Percentiles rank a stretch among this genome's conserved stretches.
phyloP scores from a whole-genome alignment of 2,329 filamentous ascomycete species.

The Aspergillus chevalieri region DNA sequence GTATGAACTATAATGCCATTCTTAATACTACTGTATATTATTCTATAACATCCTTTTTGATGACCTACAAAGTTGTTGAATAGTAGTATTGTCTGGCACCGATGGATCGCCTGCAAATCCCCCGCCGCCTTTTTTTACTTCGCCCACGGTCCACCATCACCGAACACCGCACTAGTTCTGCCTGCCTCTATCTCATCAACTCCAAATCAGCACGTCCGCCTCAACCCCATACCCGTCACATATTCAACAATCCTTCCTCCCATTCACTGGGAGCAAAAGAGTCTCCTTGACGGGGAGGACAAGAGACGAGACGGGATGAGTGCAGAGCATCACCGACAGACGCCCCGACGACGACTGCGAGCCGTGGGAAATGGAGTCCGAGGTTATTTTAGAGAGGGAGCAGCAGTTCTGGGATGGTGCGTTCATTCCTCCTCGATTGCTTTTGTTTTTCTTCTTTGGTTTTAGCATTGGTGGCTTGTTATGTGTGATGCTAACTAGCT shows the following conservation, averaged over 20 bases:
- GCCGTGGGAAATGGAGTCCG: conserved; percentile 57
- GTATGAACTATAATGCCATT: no score
- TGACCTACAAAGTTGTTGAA: no score
- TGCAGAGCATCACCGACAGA: conserved; percentile 22
- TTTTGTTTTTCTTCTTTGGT: conserved; percentile 1
- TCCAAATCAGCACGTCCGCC: neutral
- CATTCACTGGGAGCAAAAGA: neutral
- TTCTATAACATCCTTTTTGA: no score
- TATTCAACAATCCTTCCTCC: neutral
- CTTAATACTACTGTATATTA: neutral
- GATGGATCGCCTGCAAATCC: neutral
- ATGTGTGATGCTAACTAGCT: neutral
- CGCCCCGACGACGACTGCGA: conserved; percentile 31
- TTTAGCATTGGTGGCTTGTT: neutral
- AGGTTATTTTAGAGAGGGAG: conserved; percentile 68
- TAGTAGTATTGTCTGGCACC: neutral
- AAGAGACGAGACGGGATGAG: conserved; percentile 27
- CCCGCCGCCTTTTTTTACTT: conserved; percentile 1
- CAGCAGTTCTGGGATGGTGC: conserved; percentile 85
- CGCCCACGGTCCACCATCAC: neutral
- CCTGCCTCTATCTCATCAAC: neutral
- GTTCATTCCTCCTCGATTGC: conserved; percentile 21
- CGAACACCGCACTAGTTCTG: neutral
- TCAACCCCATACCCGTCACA: neutral
- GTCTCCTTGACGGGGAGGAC: neutral